These are phyloP conservation scores for Galerina sulciceps DNA, from an alignment of 768 basidiomycete genomes.

Conservation along the genomic window DNA sequence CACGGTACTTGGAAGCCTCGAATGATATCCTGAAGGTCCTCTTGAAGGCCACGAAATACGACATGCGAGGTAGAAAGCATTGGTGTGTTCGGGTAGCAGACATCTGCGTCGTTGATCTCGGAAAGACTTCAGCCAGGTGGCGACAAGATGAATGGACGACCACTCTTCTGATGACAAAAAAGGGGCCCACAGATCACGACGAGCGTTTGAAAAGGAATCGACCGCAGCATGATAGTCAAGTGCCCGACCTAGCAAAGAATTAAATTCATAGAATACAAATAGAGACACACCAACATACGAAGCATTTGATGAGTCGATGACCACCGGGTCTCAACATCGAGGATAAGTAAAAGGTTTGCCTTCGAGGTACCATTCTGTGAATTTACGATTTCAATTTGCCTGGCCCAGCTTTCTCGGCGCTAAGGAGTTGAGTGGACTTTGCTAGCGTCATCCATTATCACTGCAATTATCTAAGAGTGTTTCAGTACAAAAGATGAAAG, in stretches of 20 bases:
- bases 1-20: conserved; percentile 19
- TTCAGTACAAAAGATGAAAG: too few relatives aligned
- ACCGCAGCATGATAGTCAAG: conserved; percentile 19
- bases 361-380: neutral
- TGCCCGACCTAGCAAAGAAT: conserved; percentile 25
- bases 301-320: conserved; percentile 39
- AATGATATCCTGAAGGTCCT: conserved; percentile 20
- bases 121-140: conserved; percentile 31
- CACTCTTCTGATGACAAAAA: conserved; percentile 29
- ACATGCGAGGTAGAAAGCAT: conserved; percentile 35
- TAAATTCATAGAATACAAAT: neutral
- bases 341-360: conserved; percentile 26
- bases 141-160: conserved; percentile 23
- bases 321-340: conserved; percentile 37
- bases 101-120: conserved; percentile 36
- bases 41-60: conserved; percentile 32
- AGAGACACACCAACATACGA: conserved; percentile 17
- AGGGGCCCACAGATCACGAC: conserved; percentile 19
- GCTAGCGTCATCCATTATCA: too few relatives aligned
- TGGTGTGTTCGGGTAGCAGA: conserved; percentile 28
- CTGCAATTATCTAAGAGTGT: too few relatives aligned
- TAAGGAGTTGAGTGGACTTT: conserved; percentile 25
- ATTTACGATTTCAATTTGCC: conserved; percentile 5
- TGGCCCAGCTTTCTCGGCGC: conserved; percentile 16
- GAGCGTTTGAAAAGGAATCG: conserved; percentile 15